Percentiles rank a stretch among this genome's conserved stretches.
phyloP scores from a whole-genome alignment of 306 rosid species.

The Cicer pinnatifidum region DNA sequence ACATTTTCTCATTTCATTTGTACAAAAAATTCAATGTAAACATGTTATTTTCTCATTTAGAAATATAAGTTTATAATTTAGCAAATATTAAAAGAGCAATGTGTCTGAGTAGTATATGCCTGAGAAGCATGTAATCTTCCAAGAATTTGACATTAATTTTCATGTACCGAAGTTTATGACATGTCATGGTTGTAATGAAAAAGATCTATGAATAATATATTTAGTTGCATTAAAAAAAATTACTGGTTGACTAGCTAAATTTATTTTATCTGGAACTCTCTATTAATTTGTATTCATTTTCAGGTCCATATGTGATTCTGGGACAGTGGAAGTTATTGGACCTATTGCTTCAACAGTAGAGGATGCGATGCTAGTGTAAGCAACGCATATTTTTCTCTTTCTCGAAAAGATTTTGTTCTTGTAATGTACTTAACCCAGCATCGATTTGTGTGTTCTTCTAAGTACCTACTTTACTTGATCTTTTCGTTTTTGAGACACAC shows the following conservation, averaged over 20 bases:
- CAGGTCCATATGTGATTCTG: constrained; percentile 81
- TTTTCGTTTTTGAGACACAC: too few species aligned
- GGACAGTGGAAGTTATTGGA: constrained; percentile 95
- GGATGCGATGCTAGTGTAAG: constrained; percentile 91
- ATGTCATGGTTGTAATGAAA: not conserved
- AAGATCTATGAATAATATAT: not conserved
- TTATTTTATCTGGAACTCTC: constrained; percentile 15
- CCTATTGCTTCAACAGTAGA: constrained; percentile 92
- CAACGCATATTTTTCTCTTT: constrained; percentile 38
- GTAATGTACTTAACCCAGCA: not conserved
- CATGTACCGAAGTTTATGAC: constrained; percentile 25
- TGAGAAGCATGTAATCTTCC: constrained; percentile 24
- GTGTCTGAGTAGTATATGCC: constrained; percentile 14
- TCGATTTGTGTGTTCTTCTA: not conserved
- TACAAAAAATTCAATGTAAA: constrained; percentile 4
- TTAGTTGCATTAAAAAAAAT: constrained; percentile 33
- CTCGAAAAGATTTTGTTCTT: not conserved
- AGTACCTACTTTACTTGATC: not conserved
- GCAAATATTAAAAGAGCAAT: constrained; percentile 25
- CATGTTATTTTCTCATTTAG: constrained; percentile 15
- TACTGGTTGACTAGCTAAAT: constrained; percentile 26
- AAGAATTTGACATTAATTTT: constrained; percentile 9
- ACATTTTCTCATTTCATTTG: constrained; percentile 36
- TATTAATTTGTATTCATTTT: constrained; percentile 35
- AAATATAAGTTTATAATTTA: constrained; percentile 5